A percentile compares a stretch with the other conserved stretches of the same genome.
phyloP scores from a whole-genome alignment of 495 filamentous ascomycete species.

The Entonaema liquescens region DNA sequence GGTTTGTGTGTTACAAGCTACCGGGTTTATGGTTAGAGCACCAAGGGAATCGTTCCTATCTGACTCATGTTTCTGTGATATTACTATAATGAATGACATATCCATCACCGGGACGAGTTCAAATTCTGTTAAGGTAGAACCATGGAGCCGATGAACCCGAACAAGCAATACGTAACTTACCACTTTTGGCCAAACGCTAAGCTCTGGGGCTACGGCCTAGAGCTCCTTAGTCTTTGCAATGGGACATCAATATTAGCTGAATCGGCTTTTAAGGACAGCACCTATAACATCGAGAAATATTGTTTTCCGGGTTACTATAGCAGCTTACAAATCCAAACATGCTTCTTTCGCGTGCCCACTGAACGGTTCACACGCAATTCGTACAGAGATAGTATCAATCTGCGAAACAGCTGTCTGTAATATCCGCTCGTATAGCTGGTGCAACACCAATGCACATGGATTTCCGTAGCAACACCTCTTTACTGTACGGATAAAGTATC shows the following conservation, averaged over 20 bases:
- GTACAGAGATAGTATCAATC: conserved; percentile 16
- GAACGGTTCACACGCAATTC: conserved; percentile 13
- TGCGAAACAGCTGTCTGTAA: conserved; percentile 1
- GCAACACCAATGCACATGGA: conserved; percentile 5
- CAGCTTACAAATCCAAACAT: conserved; percentile 33
- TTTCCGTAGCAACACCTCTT: not conserved
- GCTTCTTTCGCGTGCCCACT: conserved; percentile 8
- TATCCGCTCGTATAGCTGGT: conserved; percentile 2
- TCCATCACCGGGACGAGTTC: not conserved
- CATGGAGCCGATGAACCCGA: conserved; percentile 17
- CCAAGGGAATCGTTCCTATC: conserved; percentile 6
- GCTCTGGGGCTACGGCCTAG: conserved; percentile 14
- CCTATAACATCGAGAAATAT: conserved; percentile 9
- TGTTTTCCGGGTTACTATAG: conserved; percentile 2
- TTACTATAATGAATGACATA: conserved; percentile 3
- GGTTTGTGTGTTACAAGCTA: too few relatives aligned
- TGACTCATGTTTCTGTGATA: conserved; percentile 36
- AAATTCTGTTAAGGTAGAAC: not conserved
- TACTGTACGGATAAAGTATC: conserved; percentile 2
- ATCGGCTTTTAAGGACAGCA: conserved; percentile 27
- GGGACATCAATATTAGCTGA: conserved; percentile 31
- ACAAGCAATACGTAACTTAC: conserved; percentile 14
- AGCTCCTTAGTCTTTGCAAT: conserved; percentile 16
- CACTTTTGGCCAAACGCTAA: conserved; percentile 19
- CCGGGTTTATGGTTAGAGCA: not conserved